Evolutionary conservation across 2,329 filamentous ascomycete genomes (phyloP), one percentile per base, ranked within the genome.

Genomic region (Clarireedia monteithiana): DNA sequence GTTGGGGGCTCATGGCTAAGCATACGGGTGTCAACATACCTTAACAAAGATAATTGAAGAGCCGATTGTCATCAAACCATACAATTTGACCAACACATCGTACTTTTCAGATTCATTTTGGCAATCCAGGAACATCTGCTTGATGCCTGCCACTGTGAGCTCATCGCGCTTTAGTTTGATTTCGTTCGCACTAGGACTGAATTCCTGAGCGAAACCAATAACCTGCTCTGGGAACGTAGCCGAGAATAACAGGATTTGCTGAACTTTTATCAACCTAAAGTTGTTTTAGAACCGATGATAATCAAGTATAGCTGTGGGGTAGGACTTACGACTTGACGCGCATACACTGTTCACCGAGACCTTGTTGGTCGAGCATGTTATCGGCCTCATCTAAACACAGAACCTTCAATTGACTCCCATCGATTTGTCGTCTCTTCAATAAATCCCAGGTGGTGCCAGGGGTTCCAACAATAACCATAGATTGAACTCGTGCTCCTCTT

Each of bases 1-100:
- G 53, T 26, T 23, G 20, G 10, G 17, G 24, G 36, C 1, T 9
- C 5, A 14, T n/a, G 47, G 2, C 6, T 51, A 15, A 36, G 34
- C 24, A 44, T 10, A 27, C 47, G 30, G 42, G 17, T 23, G 6
- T 24, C 5, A n/a, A 71, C 77, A 59, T 75, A 91, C 89, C 79
- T 86, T 89, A 71, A 97, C 92, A 68, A 99, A 99, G 66, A 99
- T 97, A 68, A 99, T 96, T 0, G 94, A 97, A 6, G 92, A 96
- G 5, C 91, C 91, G 66, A 97, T 91, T 15, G 91, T 96, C 82
- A 99, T 92, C 46, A 97, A 77, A 57, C 92, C 91, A 69, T 99
- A 99, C 58, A 99, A 87, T 69, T 92, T 89, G 70, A 95, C 88
- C 6, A 99, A 82, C 56, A 89, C 85, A 38, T 87, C 82, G 69